phyloP scores from a whole-genome alignment of 345 rosid genomes.

The Syzygium grande region DNA sequence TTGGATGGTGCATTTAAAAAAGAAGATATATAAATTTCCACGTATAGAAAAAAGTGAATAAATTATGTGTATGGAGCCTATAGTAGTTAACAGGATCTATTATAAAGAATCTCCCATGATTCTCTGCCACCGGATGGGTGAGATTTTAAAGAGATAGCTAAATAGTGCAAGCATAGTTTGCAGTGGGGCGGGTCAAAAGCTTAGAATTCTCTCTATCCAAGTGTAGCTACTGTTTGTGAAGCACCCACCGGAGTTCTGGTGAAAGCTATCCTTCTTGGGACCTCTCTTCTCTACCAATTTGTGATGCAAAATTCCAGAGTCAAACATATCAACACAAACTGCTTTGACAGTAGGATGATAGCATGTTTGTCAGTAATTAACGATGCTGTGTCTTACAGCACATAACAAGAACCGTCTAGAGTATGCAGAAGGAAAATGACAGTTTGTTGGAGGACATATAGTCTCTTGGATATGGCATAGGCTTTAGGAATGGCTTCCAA shows the following conservation, averaged over 20 bases:
- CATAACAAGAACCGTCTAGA: neutral
- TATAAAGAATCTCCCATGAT: neutral
- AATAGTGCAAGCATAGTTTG: neutral
- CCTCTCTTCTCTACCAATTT: neutral
- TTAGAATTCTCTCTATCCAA: neutral
- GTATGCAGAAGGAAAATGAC: neutral
- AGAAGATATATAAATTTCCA: neutral
- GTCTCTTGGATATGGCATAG: neutral
- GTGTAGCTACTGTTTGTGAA: neutral
- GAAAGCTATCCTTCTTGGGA: neutral
- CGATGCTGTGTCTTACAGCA: neutral
- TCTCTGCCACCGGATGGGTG: neutral
- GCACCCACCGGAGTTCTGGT: neutral
- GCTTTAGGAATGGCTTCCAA: neutral
- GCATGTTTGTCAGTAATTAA: neutral
- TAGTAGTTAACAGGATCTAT: neutral
- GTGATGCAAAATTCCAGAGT: neutral
- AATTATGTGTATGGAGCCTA: neutral
- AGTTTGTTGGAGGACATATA: neutral
- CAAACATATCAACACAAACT: neutral
- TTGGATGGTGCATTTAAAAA: neutral
- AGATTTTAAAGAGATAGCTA: neutral
- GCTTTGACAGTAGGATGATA: neutral
- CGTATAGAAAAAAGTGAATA: neutral
- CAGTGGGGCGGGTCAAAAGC: neutral